Evolutionary conservation across 2,329 filamentous ascomycete species (phyloP).

Genomic region (Paracoccidioides brasiliensis): DNA sequence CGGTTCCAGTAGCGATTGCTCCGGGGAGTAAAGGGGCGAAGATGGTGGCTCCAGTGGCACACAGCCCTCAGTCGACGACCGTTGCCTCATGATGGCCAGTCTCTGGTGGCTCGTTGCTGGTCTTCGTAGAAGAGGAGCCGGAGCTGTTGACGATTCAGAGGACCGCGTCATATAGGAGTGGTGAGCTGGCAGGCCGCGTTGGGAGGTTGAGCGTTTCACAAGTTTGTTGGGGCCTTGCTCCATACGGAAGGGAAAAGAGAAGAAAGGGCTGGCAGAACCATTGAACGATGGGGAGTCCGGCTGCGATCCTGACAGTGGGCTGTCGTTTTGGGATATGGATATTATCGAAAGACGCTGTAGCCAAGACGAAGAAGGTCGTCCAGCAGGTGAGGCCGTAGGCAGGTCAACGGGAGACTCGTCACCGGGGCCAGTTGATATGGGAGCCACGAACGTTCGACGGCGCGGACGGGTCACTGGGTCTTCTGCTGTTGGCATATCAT

Average conservation of each 20-base stretch:
- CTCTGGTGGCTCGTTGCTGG: slow-evolving; percentile 53
- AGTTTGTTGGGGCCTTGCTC: slow-evolving; percentile 43
- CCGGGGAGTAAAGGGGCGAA: slow-evolving; percentile 12
- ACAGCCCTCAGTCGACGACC: slow-evolving; percentile 20
- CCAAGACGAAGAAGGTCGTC: slow-evolving; percentile 39
- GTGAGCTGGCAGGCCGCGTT: slow-evolving; percentile 33
- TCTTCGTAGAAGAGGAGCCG: slow-evolving; percentile 40
- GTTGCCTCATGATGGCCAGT: slow-evolving; percentile 40
- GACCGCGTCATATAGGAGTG: slow-evolving; percentile 14
- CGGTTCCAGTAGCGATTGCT: slow-evolving; percentile 4
- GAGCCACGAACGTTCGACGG: slow-evolving; percentile 25
- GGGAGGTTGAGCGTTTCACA: slow-evolving; percentile 47
- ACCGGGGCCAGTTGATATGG: slow-evolving; percentile 15
- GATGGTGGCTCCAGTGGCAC: slow-evolving; percentile 1
- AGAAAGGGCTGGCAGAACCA: slow-evolving; percentile 39
- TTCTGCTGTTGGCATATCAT: slow-evolving; percentile 10
- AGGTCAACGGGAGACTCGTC: slow-evolving; percentile 18
- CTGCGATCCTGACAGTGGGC: slow-evolving; percentile 35
- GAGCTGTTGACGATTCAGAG: slow-evolving; percentile 24
- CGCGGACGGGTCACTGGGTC: slow-evolving; percentile 18
- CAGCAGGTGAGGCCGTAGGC: slow-evolving; percentile 15
- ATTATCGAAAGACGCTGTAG: slow-evolving; percentile 43
- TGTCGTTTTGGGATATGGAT: slow-evolving; percentile 36
- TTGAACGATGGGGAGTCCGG: slow-evolving; percentile 42
- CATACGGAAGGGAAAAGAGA: slow-evolving; percentile 17